Evolutionary conservation across 2,329 filamentous ascomycete genomes (phyloP), one percentile per base, ranked within the genome.

Genomic region (Ophiostoma himal-ulmi): DNA sequence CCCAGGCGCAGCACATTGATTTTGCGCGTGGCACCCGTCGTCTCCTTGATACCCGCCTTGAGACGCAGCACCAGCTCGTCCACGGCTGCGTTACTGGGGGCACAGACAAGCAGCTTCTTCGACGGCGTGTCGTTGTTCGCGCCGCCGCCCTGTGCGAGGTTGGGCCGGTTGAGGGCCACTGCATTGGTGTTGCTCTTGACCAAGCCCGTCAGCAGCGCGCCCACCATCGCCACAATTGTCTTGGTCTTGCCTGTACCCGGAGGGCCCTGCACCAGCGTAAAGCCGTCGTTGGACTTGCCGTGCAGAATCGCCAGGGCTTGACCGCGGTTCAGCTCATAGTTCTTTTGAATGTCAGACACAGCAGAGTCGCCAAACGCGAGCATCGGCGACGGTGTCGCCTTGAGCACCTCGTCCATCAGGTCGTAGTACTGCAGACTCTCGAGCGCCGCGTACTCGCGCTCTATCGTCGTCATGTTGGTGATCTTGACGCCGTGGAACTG

Each of bases 241-340:
- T 99, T 99, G 0, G 95, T 99, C 82, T 99, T 99, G 77, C 94
- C 95, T 4, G 95, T 97, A 79, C 95, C 95, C 1, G 95, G 95
- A 68, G 95, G 95, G 70, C 92, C 95, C 81, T 99, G 95, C 75
- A 99, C 93, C 72, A 99, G 83, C 3, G 95, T 98, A 77, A 99
- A 99, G 0, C 93, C 96, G 79, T 98, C 95, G 75, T 99, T 99
- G 76, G 96, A 94, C 71, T 94, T 87, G 14, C 94, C 94, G 69
- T 94, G 96, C 73, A 95, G 87, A 72, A 99, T 92, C 8, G 95
- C 95, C 78, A 92, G 91, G 3, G 94, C 93, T 78, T 99, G 95
- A 6, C 93, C 95, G 60, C 84, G 83, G 77, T 99, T 99, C 70
- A 99, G 86, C 30, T 87, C 86, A 80, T 97, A 98, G 71, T 90